Percentiles rank a stretch among this genome's conserved stretches.
Conservation (phyloP, 257 asterid genomes). For the Solanum paucissectum region DNA sequence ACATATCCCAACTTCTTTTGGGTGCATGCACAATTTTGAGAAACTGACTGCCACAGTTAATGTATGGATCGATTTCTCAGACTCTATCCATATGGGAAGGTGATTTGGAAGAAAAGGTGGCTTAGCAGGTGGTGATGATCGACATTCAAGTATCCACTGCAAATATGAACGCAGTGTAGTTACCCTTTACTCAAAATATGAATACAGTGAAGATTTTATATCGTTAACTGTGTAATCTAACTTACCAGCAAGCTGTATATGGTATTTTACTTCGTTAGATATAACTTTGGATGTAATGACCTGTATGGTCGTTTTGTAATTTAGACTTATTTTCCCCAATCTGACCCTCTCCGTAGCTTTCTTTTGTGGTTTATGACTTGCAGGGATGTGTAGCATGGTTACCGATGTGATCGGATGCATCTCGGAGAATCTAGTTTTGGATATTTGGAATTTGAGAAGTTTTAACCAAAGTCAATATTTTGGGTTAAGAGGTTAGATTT, state of each 20-base stretch:
- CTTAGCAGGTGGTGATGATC: not conserved
- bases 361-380: not conserved
- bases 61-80: not conserved
- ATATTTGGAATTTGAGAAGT: not conserved
- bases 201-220: not conserved
- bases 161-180: not conserved
- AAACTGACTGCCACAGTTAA: not conserved
- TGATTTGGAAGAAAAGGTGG: not conserved
- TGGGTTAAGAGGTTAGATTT: not conserved
- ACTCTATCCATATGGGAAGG: not conserved
- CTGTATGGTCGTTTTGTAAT: not conserved
- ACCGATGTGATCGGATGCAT: not conserved
- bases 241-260: not conserved
- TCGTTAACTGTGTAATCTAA: not conserved
- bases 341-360: not conserved
- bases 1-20: not conserved
- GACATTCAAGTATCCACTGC: not conserved
- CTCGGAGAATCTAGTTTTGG: not conserved
- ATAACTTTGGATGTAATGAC: not conserved
- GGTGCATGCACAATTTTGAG: not conserved
- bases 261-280: not conserved
- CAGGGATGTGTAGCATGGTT: not conserved
- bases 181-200: not conserved
- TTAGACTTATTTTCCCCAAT: not conserved
- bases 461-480: not conserved